Conservation (phyloP, 176 grass and related monocot genomes). For the Stipa capillata region DNA sequence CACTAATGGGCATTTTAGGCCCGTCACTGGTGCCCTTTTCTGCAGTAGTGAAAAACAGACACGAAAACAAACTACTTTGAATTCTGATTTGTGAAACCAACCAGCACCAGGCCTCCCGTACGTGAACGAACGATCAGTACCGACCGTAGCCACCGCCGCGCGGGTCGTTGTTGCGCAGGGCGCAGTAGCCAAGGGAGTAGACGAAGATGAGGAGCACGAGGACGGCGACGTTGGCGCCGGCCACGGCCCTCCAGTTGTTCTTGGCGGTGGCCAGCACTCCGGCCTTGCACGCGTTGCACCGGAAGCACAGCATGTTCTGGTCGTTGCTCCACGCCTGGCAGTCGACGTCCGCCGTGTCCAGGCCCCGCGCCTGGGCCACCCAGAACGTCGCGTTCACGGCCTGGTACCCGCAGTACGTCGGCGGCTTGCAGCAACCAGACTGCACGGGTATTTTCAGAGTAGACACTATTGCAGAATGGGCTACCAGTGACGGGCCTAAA, state of each 20-base stretch:
- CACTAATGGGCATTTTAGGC: too few species aligned
- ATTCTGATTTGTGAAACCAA: background rate
- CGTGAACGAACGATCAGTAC: conserved; percentile 15
- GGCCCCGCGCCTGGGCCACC: conserved; percentile 3
- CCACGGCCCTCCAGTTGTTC: conserved; percentile 51
- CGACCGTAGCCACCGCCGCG: background rate
- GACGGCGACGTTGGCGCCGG: conserved; percentile 38
- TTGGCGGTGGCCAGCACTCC: conserved; percentile 44
- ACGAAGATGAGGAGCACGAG: conserved; percentile 40
- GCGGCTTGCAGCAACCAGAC: conserved; percentile 82
- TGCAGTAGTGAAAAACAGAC: background rate
- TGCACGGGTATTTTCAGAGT: background rate
- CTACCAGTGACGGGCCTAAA: too few species aligned
- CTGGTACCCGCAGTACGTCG: conserved; percentile 52
- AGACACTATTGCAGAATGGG: too few species aligned
- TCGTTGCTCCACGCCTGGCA: conserved; percentile 65
- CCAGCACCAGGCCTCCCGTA: too few species aligned
- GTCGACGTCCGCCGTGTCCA: conserved; percentile 23
- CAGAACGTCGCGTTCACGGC: conserved; percentile 53
- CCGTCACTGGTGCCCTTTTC: too few species aligned
- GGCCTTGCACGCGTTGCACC: conserved; percentile 63
- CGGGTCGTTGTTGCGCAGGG: conserved; percentile 41
- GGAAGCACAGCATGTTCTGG: conserved; percentile 45
- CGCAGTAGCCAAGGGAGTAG: conserved; percentile 62
- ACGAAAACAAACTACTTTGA: background rate